Evolutionary conservation across 805 yeast genomes (phyloP), one percentile per base, ranked within the genome.

Genomic region (Pichia thaimueangensis): DNA sequence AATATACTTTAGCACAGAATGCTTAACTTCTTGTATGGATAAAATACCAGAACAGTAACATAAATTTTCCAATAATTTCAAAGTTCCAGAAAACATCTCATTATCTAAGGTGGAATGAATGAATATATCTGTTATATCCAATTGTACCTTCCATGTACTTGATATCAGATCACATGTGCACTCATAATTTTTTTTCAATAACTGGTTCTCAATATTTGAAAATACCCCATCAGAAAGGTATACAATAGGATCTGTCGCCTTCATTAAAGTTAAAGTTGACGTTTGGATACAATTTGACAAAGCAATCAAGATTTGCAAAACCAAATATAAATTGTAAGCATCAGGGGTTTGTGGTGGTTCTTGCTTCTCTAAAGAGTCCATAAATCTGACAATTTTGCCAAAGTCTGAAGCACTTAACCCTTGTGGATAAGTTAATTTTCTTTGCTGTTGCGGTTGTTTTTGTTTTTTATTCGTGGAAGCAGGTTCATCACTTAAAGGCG

Each of bases 31-130:
- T 1, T 59, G 55, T 11, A 83, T 56, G 0, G 78, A 80, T n/a
- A 88, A 60, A 13, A 86, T 64, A 0, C 97, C 97, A 0, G 89
- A 73, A 0, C 89, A 78, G 57, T 87, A 96, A 6, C 95, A 78
- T 37, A 86, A 68, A 48, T 82, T 80, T 58, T 91, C 97, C 7
- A 86, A 69, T 0, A 94, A 74, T 30, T 95, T 67, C 3, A 88
- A 76, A 3, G 82, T 55, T 9, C 68, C 62, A 43, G 83, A 83
- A 58, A 85, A 89, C 17, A 78, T 55, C 15, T 84, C 91, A 42
- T 72, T 69, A 52, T 87, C 95, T 54, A 86, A 61, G 5, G 83
- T 68, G 0, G 88, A 76, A 51, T 78, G 78, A 7, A 91, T 56
- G 40, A 76, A 80, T 3, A 69, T 65, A 9, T 72, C 62, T 36